Evolutionary conservation across 2,329 filamentous ascomycete genomes (phyloP), one percentile per base, ranked within the genome.

Genomic region (Trichoderma asperellum): DNA sequence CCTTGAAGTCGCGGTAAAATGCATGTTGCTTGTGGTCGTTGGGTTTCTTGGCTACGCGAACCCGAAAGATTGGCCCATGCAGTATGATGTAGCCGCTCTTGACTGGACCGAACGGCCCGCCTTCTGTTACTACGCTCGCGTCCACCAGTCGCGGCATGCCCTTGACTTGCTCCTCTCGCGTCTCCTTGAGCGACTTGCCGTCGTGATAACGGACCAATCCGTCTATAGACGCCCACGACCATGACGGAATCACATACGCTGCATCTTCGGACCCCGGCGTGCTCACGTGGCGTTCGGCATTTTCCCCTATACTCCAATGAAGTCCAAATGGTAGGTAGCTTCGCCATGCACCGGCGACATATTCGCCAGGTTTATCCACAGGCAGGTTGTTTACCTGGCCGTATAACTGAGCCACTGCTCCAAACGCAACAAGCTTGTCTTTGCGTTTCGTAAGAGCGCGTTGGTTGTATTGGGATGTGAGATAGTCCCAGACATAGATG

Each of bases 361-460:
- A 64, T 16, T 64, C 61, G 10, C 52, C 49, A 10, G 49, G 61
- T 16, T 40, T 55, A n/a, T 64, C 49, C 10, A 64, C 61, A 27
- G 61, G 61, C 49, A 64, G 29, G 18, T n/a, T 18, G 6, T 55
- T 64, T 2, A 64, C 32, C 10, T 55, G 61, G 14, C 61, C 61
- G 7, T 56, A 64, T 34, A 64, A 16, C 61, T 64, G 49, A 5
- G 61, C 61, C 12, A 64, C 61, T 32, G 61, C 61, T 32, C 61
- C 61, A 56, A 64, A 64, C 18, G 61, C 61, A 10, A 64, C 61
- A 24, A 64, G 24, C 49, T 64, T 64, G 32, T 64, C 61, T n/a
- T 64, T 64, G 7, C 61, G 34, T 21, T 64, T 64, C 8, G 61
- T 64, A 34, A 64, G 61, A 40, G 61, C 61, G 6, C 61, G 61